phyloP scores from a whole-genome alignment of 176 grass and related monocot species.

The Aegilops tauschii region DNA sequence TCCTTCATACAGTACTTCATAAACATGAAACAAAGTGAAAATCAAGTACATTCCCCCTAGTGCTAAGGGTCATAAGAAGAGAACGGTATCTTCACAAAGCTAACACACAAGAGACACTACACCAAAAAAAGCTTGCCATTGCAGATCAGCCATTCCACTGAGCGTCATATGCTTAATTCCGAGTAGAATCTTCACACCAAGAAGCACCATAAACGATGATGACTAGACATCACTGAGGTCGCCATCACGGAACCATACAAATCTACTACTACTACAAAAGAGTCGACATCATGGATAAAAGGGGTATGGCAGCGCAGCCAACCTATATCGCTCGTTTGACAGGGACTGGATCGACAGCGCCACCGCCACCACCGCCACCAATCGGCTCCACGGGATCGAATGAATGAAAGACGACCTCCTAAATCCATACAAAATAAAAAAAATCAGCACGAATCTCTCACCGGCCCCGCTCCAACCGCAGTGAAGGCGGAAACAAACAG shows the following conservation, averaged over 20 bases:
- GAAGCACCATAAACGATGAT: not conserved
- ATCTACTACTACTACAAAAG: not conserved
- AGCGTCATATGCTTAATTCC: not conserved
- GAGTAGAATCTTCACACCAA: not conserved
- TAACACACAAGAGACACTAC: not conserved
- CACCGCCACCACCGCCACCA: too few relatives aligned
- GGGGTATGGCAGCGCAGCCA: not conserved
- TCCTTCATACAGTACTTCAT: not conserved
- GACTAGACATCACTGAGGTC: not conserved
- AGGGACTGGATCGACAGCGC: not conserved
- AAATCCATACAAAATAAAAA: slow-evolving; percentile 12
- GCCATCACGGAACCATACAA: not conserved
- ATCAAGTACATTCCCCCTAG: not conserved
- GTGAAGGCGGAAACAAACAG: not conserved
- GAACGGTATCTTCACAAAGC: not conserved
- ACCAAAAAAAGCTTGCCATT: not conserved
- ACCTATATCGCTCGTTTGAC: slow-evolving; percentile 9
- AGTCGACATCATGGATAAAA: not conserved
- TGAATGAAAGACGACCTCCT: slow-evolving; percentile 38
- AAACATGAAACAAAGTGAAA: not conserved
- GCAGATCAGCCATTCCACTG: not conserved
- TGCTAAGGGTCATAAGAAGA: not conserved
- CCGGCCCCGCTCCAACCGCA: not conserved
- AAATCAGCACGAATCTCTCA: not conserved
- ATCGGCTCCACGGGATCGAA: slow-evolving; percentile 24